Percentiles rank a stretch among this genome's conserved stretches.
These are phyloP conservation scores for Suillus lakei DNA, from an alignment of 768 basidiomycete species.

Conservation along the genomic window DNA sequence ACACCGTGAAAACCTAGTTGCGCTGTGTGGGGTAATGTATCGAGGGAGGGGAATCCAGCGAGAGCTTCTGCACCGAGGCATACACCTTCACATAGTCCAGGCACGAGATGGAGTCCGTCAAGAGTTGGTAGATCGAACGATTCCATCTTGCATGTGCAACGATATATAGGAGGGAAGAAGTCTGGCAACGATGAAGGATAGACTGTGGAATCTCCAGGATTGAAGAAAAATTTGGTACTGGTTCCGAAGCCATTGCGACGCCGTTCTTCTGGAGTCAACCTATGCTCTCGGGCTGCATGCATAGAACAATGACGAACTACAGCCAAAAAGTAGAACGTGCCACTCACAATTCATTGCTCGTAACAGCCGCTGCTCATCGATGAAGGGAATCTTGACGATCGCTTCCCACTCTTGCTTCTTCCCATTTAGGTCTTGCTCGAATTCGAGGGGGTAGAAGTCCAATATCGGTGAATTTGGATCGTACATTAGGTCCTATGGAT, in stretches of 20 bases:
- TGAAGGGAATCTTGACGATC: constrained; percentile 98
- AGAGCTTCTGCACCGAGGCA: constrained; percentile 83
- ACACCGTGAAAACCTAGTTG: constrained; percentile 85
- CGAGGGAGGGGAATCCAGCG: constrained; percentile 95
- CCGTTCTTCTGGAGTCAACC: constrained; percentile 76
- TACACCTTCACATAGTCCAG: constrained; percentile 89
- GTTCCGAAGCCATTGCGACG: constrained; percentile 78
- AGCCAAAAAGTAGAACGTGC: not conserved
- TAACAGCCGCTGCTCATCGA: constrained; percentile 79
- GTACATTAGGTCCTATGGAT: constrained; percentile 83
- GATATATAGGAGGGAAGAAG: constrained; percentile 88
- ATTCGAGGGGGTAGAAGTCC: constrained; percentile 93
- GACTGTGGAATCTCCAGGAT: constrained; percentile 58
- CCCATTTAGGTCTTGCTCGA: constrained; percentile 93
- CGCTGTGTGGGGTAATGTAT: constrained; percentile 83
- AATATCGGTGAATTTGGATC: constrained; percentile 83
- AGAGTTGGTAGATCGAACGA: constrained; percentile 89
- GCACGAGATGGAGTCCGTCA: constrained; percentile 79
- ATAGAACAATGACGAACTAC: not conserved
- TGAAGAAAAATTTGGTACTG: constrained; percentile 80
- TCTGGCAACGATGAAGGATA: constrained; percentile 95
- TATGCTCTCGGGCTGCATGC: constrained; percentile 71
- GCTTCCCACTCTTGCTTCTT: constrained; percentile 99
- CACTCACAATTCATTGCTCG: constrained; percentile 80
- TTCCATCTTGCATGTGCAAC: constrained; percentile 80